A percentile compares a stretch with the other conserved stretches of the same genome.
These are phyloP conservation scores for Nicotiana sylvestris DNA, from an alignment of 257 asterid genomes.

Conservation along the genomic window DNA sequence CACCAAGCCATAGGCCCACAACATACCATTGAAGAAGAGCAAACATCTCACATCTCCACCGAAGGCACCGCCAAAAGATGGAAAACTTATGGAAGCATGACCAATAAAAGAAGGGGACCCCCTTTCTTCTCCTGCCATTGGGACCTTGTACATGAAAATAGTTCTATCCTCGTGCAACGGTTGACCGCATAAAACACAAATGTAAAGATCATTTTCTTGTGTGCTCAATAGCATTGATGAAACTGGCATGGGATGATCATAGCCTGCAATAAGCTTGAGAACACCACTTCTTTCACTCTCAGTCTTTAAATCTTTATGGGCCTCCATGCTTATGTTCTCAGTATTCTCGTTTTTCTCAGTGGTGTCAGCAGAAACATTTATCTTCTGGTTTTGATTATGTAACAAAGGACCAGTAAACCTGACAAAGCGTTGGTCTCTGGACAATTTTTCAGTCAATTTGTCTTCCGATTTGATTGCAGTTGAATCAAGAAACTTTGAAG, in stretches of 20 bases:
- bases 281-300: conserved; percentile 32
- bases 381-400: conserved; percentile 28
- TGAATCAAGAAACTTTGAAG: conserved; percentile 19
- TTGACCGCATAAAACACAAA: conserved; percentile 66
- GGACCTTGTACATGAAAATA: conserved; percentile 62
- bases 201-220: conserved; percentile 46
- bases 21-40: background rate
- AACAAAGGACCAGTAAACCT: conserved; percentile 32
- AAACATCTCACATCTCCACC: conserved; percentile 65
- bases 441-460: conserved; percentile 14
- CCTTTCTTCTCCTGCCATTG: conserved; percentile 39
- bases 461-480: conserved; percentile 4
- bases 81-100: conserved; percentile 45
- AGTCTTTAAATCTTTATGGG: conserved; percentile 19
- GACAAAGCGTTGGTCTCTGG: conserved; percentile 22
- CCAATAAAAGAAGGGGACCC: conserved; percentile 81
- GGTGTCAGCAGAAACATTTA: conserved; percentile 20
- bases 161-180: conserved; percentile 37
- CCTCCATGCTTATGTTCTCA: conserved; percentile 29
- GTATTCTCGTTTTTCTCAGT: conserved; percentile 29
- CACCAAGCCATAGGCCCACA: conserved; percentile 12
- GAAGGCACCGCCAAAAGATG: conserved; percentile 32
- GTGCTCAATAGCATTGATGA: conserved; percentile 57
- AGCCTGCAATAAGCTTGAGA: conserved; percentile 53
- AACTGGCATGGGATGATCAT: conserved; percentile 69